Conservation (phyloP, 1,139 yeast species). For the Sugiyamaella neomexicana region DNA sequence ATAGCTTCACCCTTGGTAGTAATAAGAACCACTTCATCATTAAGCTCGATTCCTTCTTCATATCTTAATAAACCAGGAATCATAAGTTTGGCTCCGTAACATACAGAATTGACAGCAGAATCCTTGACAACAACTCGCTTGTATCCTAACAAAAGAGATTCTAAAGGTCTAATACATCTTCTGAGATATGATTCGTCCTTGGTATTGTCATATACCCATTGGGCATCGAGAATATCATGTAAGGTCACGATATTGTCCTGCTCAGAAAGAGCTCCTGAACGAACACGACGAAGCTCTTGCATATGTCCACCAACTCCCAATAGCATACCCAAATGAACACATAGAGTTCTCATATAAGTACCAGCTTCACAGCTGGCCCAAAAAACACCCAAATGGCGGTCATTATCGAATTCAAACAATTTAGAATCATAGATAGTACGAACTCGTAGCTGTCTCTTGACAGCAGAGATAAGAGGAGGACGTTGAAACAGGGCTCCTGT, state of each 20-base stretch:
- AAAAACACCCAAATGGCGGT: slow-evolving; percentile 95
- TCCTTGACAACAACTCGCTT: slow-evolving; percentile 97
- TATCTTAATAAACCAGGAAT: slow-evolving; percentile 97
- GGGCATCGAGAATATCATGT: slow-evolving; percentile 97
- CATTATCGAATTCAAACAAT: slow-evolving; percentile 92
- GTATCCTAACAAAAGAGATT: slow-evolving; percentile 88
- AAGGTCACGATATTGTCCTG: slow-evolving; percentile 89
- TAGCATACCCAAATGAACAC: slow-evolving; percentile 98
- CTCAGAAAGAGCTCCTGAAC: slow-evolving; percentile 95
- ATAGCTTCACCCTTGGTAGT: slow-evolving; percentile 99
- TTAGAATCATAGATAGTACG: slow-evolving; percentile 97
- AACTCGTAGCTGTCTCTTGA: slow-evolving; percentile 97
- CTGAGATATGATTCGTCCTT: slow-evolving; percentile 95
- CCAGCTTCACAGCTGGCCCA: slow-evolving; percentile 99
- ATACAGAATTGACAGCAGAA: slow-evolving; percentile 96
- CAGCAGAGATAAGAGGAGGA: slow-evolving; percentile 98
- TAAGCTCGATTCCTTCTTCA: slow-evolving; percentile 95
- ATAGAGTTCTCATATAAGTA: slow-evolving; percentile 97
- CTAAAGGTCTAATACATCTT: slow-evolving; percentile 92
- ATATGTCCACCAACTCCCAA: slow-evolving; percentile 99
- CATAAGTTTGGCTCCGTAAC: slow-evolving; percentile 99
- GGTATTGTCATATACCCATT: slow-evolving; percentile 95
- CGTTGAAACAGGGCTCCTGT: slow-evolving; percentile 99
- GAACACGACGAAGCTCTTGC: slow-evolving; percentile 99
- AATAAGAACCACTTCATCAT: slow-evolving; percentile 96